Base-by-base conservation (phyloP, 2,329 filamentous ascomycete genomes). In the Trichoderma guizhouense region DNA sequence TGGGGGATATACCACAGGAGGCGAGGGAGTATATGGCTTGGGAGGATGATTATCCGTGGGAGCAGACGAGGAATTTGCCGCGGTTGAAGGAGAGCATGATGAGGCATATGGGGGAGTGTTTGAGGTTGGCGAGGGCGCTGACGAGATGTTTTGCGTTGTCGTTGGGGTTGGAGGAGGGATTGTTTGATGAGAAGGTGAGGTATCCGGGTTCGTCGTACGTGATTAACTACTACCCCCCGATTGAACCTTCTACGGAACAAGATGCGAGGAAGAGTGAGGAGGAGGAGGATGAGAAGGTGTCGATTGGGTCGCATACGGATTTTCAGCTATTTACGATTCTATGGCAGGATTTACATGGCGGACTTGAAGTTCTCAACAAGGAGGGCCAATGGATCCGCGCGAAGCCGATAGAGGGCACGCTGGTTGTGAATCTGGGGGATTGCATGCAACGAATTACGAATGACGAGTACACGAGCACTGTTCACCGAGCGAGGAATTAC, bases 91-190 rank as follows among this genome's bases (percentile, higher is more conserved):
- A 82, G 0, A 82, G 84, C 18, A 79, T 84, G 3, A 74, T 87
- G 9, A 74, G 74, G 1, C 88, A 89, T 75, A 88, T 85, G 81
- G 76, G 79, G 24, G 78, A 81, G 7, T 86, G 85, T 47, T 80
- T 90, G 12, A 79, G 74, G 0, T 80, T 90, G 1, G 85, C 87
- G 1, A 82, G 88, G 26, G 83, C 81, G 43, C 77, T 90, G 36
- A 83, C 87, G 3, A 80, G 82, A 5, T 79, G 84, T 7, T 89
- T 91, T 74, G 88, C 88, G 0, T 80, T 91, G 3, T 85, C 84
- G 5, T 81, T 90, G 2, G 83, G 84, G 12, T 79, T 90, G 4
- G 82, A 84, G 0, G 88, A 90, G 75, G 76, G 83, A 39, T 86
- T 86, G 69, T 90, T 90, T 75, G 87, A 90, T 72, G 79, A 79